A percentile compares a stretch with the other conserved stretches of the same genome.
phyloP scores from a whole-genome alignment of 1,139 yeast species.

The Yueomyces sp. region DNA sequence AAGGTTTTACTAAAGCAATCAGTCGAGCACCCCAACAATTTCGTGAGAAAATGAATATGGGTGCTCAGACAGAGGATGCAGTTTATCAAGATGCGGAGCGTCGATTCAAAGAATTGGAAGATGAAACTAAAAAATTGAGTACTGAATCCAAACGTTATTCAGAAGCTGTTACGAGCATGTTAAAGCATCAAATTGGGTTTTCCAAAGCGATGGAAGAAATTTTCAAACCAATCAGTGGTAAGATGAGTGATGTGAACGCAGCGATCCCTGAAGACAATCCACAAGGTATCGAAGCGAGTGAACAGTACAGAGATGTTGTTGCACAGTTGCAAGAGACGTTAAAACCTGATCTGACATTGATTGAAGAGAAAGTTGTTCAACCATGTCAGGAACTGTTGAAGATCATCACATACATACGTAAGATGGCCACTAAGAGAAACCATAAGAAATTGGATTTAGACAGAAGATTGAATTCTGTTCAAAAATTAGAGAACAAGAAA shows the following conservation, averaged over 20 bases:
- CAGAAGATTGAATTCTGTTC: constrained; percentile 57
- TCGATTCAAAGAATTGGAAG: constrained; percentile 83
- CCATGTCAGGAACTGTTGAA: constrained; percentile 88
- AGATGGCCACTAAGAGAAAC: constrained; percentile 89
- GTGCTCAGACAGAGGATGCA: constrained; percentile 71
- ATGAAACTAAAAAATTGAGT: constrained; percentile 78
- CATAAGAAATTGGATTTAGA: constrained; percentile 93
- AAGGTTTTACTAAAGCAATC: constrained; percentile 80
- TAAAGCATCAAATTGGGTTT: constrained; percentile 84
- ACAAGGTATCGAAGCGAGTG: constrained; percentile 89
- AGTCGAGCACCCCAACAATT: constrained; percentile 74
- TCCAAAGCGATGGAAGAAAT: constrained; percentile 90
- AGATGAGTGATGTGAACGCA: constrained; percentile 79
- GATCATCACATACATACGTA: constrained; percentile 70
- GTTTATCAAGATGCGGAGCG: constrained; percentile 93
- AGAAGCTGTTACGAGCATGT: constrained; percentile 84
- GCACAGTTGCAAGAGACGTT: constrained; percentile 72
- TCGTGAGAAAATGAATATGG: constrained; percentile 75
- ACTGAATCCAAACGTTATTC: constrained; percentile 86
- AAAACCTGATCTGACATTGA: constrained; percentile 86
- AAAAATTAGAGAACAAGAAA: constrained; percentile 68
- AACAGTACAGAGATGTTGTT: constrained; percentile 79
- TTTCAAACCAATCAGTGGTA: constrained; percentile 90
- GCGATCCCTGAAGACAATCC: constrained; percentile 87
- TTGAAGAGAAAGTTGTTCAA: constrained; percentile 74